Evolutionary conservation across 2,329 filamentous ascomycete species (phyloP), one percentile per base, ranked within the genome.

Genomic region (Claviceps sp.): DNA sequence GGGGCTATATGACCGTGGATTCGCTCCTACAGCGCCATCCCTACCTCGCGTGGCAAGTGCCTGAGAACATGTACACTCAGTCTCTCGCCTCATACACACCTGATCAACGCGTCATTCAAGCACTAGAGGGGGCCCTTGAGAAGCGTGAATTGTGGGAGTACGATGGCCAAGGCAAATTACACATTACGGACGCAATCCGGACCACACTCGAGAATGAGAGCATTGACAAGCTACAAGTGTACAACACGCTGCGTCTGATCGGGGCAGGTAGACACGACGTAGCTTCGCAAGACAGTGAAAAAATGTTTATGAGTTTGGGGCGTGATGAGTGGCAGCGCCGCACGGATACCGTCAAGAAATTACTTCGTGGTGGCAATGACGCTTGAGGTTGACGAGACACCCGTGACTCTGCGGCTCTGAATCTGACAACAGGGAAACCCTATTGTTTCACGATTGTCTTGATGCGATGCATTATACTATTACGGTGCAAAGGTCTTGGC

Each of bases 1-100:
- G 58, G 6, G 62, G 60, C 19, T 59, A 65, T 44, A 57, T 59
- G 13, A 51, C 50, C 37, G 51, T 56, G 0, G 52, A 52, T 7
- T 47, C 54, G 10, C 54, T 68, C 4, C 47, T 66, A 38, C 57
- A 51, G 10, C 56, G 62, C 8, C 63, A 68, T 34, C 67, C 68
- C 1, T 68, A 69, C 52, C 63, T 70, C 44, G 63, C 71, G 55
- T 71, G 67, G 66, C 62, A 65, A 3, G 62, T 68, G 19, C 66
- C 66, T 1, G 47, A 52, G n/a, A 37, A 43, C 6, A 47, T 61
- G 22, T 69, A 70, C 58, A 55, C 53, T 7, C 50, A 53, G 4
- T 60, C 63, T 13, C 56, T 68, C 5, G 55, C 55, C 7, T 54
- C 57, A 14, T 55, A 55, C 34, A 34, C 17, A 4, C 57, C 56